These are phyloP conservation scores for Teunomyces stri DNA, from an alignment of 805 yeast genomes.

Conservation along the genomic window DNA sequence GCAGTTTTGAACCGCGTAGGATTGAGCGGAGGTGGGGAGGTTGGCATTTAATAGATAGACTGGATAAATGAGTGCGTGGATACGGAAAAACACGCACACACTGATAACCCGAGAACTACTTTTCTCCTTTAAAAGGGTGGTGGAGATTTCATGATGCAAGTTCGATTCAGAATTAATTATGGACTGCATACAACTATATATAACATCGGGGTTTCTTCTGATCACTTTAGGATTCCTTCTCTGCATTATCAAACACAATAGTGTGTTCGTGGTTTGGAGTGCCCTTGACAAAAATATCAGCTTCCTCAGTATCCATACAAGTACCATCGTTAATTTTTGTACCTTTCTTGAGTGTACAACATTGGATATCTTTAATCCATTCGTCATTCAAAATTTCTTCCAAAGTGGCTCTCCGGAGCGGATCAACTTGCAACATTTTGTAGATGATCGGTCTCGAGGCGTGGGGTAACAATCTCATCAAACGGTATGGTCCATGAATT, in stretches of 20 bases:
- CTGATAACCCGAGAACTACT: no score
- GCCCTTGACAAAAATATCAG: conserved; percentile 33
- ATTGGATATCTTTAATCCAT: conserved; percentile 63
- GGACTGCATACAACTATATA: background rate
- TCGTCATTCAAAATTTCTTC: conserved; percentile 65
- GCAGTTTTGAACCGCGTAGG: conserved; percentile 38
- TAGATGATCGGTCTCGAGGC: conserved; percentile 76
- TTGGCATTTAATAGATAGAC: background rate
- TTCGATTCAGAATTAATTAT: background rate
- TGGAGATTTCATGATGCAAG: background rate
- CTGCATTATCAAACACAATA: conserved; percentile 17
- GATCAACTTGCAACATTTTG: conserved; percentile 62
- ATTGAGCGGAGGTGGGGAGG: conserved; percentile 23
- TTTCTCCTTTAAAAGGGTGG: background rate
- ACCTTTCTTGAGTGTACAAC: conserved; percentile 50
- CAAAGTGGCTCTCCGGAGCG: conserved; percentile 59
- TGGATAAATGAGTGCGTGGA: no score
- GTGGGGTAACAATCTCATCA: conserved; percentile 79
- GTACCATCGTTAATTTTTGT: conserved; percentile 17
- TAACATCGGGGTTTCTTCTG: background rate
- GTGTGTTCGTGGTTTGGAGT: conserved; percentile 42
- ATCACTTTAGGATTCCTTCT: background rate
- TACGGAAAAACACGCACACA: no score
- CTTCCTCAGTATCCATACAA: conserved; percentile 37
- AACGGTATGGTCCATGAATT: conserved; percentile 79